A percentile compares a stretch with the other conserved stretches of the same genome.
These are phyloP conservation scores for Termitomyces eurrhizus DNA, from an alignment of 768 basidiomycete genomes.

Conservation along the genomic window DNA sequence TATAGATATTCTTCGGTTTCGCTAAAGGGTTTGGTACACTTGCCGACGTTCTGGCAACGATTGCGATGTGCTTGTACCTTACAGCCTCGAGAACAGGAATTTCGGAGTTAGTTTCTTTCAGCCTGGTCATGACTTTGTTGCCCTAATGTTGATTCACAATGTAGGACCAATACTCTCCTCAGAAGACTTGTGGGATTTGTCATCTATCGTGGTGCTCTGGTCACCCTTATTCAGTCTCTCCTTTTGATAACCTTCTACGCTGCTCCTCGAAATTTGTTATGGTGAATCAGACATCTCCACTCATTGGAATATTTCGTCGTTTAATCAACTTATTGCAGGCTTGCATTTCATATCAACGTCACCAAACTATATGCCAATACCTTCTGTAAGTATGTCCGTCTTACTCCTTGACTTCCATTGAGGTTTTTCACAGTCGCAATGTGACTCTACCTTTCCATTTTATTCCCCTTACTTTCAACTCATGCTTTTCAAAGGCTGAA, in stretches of 20 bases:
- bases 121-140: neutral
- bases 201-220: conserved; percentile 39
- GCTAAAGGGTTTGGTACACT: conserved; percentile 41
- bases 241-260: conserved; percentile 40
- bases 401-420: neutral
- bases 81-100: conserved; percentile 35
- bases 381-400: conserved; percentile 35
- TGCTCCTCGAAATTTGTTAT: conserved; percentile 30
- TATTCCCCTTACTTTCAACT: neutral
- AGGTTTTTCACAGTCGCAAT: conserved; percentile 26
- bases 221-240: conserved; percentile 38
- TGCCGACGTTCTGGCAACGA: conserved; percentile 41
- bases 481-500: conserved; percentile 18
- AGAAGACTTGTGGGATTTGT: conserved; percentile 35
- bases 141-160: neutral
- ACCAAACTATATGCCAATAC: conserved; percentile 48
- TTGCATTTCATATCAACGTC: conserved; percentile 44
- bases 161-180: conserved; percentile 37
- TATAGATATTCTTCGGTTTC: conserved; percentile 38
- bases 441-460: conserved; percentile 15
- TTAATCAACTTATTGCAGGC: conserved; percentile 23
- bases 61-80: conserved; percentile 39
- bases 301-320: neutral
- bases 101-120: conserved; percentile 23
- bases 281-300: conserved; percentile 22